Evolutionary conservation across 176 grass and related monocot species (phyloP), one percentile per base, ranked within the genome.

Genomic region (Musa acuminata): DNA sequence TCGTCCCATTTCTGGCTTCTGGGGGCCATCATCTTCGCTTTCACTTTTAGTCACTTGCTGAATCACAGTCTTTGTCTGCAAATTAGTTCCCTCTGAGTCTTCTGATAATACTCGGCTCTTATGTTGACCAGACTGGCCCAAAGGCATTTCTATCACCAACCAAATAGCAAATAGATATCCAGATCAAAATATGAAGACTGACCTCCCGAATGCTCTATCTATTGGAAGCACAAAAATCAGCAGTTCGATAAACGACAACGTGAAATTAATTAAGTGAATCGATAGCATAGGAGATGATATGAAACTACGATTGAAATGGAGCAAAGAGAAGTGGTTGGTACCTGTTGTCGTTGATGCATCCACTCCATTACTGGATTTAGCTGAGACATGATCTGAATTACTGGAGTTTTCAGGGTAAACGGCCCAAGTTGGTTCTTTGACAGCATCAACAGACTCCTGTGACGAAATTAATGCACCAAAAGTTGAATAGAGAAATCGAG

Each of bases 21-120:
- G 58, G 2, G 26, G 48, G 54, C 13, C 26, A 49, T 75, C 53
- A 19, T 73, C 60, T 19, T 17, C 5, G 48, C 14, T 35, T 14
- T 49, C 27, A 16, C 51, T n/a, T 20, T n/a, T 19, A 17, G n/a
- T 66, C 26, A 24, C 66, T 79, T 79, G 52, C 58, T 79, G 79
- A 65, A 19, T 67, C 13, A 58, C 35, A 22, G 22, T 49, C 43
- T 71, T 11, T 19, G 64, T 80, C 76, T 26, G 21, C 8, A 21
- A 72, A 51, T 71, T 26, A 23, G 17, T 76, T 35, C 16, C 64
- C 17, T 84, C 76, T 29, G 87, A 72, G 0, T 80, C 76, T 43
- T 87, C 87, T 0, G 85, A 97, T 59, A 97, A 64, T 49, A 89
- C 82, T 9, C 94, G 77, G 87, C 78, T 92, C 50, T 87, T 97